These are phyloP conservation scores for Ogataea populi-albae DNA, from an alignment of 805 yeast genomes.

Conservation along the genomic window DNA sequence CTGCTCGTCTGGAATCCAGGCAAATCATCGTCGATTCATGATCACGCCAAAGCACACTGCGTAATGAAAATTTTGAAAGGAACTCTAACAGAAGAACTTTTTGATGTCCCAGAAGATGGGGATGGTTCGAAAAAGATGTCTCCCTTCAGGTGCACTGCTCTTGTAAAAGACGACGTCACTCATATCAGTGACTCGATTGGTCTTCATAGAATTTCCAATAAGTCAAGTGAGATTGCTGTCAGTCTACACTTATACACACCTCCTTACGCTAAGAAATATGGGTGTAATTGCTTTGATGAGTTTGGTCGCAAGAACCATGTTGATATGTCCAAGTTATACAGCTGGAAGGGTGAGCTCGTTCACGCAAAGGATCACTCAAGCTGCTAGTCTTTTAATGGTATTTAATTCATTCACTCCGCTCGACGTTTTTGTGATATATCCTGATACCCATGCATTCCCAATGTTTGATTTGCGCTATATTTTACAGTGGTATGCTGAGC, in stretches of 20 bases:
- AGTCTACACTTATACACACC: conserved; percentile 75
- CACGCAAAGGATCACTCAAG: conserved; percentile 17
- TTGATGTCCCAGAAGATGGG: conserved; percentile 42
- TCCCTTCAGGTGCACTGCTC: conserved; percentile 25
- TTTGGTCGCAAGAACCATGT: conserved; percentile 53
- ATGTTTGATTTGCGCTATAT: no score
- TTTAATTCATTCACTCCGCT: no score
- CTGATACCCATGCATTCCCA: no score
- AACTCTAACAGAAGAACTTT: conserved; percentile 52
- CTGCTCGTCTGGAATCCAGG: conserved; percentile 72
- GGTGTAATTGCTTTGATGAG: conserved; percentile 48
- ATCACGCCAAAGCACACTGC: conserved; percentile 76
- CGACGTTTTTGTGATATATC: no score
- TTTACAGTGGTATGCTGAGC: no score
- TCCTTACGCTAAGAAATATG: conserved; percentile 65
- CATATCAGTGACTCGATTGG: conserved; percentile 68
- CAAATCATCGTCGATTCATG: conserved; percentile 62
- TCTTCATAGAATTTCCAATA: conserved; percentile 59
- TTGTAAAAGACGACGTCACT: conserved; percentile 47
- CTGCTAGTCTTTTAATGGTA: no score
- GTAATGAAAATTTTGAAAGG: conserved; percentile 69
- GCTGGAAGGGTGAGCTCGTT: conserved; percentile 52
- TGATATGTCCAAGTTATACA: conserved; percentile 56
- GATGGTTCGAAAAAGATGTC: conserved; percentile 17
- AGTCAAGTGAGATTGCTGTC: conserved; percentile 45